These are phyloP conservation scores for Claviceps sp. DNA, from an alignment of 2,329 filamentous ascomycete genomes.

Conservation along the genomic window DNA sequence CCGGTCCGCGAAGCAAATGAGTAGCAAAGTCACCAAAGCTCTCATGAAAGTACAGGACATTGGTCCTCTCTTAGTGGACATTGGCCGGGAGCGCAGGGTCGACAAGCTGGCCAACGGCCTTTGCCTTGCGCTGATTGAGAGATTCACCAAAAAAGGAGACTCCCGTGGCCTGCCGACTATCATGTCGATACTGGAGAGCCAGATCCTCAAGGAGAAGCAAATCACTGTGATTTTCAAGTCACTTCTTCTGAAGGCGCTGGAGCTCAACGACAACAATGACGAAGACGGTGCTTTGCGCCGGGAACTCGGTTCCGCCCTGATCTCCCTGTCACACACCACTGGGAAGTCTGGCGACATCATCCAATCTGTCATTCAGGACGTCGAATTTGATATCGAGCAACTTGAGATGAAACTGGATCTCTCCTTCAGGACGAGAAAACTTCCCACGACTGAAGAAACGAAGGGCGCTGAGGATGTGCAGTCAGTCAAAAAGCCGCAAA, in stretches of 20 bases:
- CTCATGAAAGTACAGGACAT: slow-evolving; percentile 51
- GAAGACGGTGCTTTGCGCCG: slow-evolving; percentile 43
- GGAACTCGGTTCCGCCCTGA: slow-evolving; percentile 52
- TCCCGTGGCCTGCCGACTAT: slow-evolving; percentile 43
- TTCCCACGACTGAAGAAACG: slow-evolving; percentile 36
- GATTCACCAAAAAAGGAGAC: slow-evolving; percentile 46
- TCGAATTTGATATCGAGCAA: slow-evolving; percentile 58
- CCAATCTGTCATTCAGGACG: slow-evolving; percentile 50
- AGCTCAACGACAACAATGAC: slow-evolving; percentile 41
- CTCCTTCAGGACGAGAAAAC: slow-evolving; percentile 44
- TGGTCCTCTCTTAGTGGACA: slow-evolving; percentile 42
- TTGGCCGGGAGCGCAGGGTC: slow-evolving; percentile 51
- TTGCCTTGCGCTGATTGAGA: slow-evolving; percentile 51
- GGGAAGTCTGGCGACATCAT: slow-evolving; percentile 50
- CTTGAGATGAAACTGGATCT: slow-evolving; percentile 64
- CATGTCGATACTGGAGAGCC: slow-evolving; percentile 45
- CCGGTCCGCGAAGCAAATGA: slow-evolving; percentile 55
- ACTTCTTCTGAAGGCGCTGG: slow-evolving; percentile 46
- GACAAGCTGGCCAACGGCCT: slow-evolving; percentile 61
- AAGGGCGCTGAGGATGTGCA: slow-evolving; percentile 18
- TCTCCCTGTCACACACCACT: slow-evolving; percentile 47
- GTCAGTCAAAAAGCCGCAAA: slow-evolving; percentile 18
- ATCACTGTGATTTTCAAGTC: slow-evolving; percentile 51
- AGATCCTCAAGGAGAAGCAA: slow-evolving; percentile 49
- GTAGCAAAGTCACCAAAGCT: slow-evolving; percentile 54